Evolutionary conservation across 441 rosid genomes (phyloP).

Genomic region (Erodium trifolium): DNA sequence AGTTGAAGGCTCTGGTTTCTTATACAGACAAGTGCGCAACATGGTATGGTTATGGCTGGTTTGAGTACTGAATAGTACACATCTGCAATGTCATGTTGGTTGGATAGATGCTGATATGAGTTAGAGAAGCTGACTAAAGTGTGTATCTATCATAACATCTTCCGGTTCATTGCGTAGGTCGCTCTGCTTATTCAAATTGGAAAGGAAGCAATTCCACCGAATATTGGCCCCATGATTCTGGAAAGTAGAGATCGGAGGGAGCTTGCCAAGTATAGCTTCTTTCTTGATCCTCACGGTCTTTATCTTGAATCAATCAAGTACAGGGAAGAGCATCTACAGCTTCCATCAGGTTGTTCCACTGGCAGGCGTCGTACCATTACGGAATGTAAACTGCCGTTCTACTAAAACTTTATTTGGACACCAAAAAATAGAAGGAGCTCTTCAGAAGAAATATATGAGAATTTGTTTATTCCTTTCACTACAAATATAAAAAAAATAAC

Average conservation of each 20-base stretch:
- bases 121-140: no score
- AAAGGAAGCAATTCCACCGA: not conserved
- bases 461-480: no score
- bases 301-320: not conserved
- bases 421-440: no score
- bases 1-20: conserved; percentile 83
- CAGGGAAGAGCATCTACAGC: conserved; percentile 35
- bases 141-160: no score
- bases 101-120: no score
- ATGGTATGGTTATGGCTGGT: conserved; percentile 36
- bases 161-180: not conserved
- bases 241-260: not conserved
- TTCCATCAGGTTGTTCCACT: conserved; percentile 50
- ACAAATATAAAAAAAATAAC: no score
- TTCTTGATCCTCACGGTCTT: not conserved
- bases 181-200: not conserved
- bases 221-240: not conserved
- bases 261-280: not conserved
- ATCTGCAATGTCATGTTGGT: no score
- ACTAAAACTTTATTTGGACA: conserved; percentile 10
- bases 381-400: conserved; percentile 58
- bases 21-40: conserved; percentile 85
- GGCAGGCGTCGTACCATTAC: conserved; percentile 44
- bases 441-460: no score
- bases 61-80: no score